Base-by-base conservation (phyloP, 2,329 filamentous ascomycete species). In the Trichoderma koningiopsis region DNA sequence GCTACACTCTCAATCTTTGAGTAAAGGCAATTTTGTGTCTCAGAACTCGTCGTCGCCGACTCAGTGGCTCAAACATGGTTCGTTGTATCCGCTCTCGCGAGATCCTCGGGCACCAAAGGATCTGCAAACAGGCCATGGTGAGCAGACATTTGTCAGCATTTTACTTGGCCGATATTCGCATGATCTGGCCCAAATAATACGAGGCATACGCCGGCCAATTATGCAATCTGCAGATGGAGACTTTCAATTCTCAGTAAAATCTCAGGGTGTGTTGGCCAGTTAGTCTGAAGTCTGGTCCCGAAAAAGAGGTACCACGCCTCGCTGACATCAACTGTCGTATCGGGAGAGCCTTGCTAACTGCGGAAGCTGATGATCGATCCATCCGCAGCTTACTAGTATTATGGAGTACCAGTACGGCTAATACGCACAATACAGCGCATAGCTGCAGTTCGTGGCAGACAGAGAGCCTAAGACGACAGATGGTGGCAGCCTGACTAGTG, bases 341-440 rank as follows among this genome's bases (percentile, higher is more conserved):
- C 53, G 40, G 63, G 22, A 67, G 55, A 67, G 55, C 40, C 14
- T 52, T 67, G 55, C 63, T 59, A 59, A 58, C 55, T 49, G 49
- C 63, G 29, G 55, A 52, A 58, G 29, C 63, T 67, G 63, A 29
- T 67, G 63, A 67, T 67, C 63, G 63, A 67, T 67, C 63, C 63
- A 40, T 49, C 6, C 27, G 29, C 52, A 67, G 53, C 55, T 49
- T 57, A 52, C 37, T 59, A 59, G 63, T 59, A 67, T 37, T 58
- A 59, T 19, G 33, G 61, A 56, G 49, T 43, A 64, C 47, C 61
- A 43, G n/a, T 24, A 49, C 47, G 8, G 22, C 47, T 49, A 49
- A 10, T 24, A 24, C 43, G 40, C 22, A 10, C 61, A 49, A 49
- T 67, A 67, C 55, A 67, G 63, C 63, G 53, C 62, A 66, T 49